These are phyloP conservation scores for Canavalia ensiformis DNA, from an alignment of 306 rosid genomes.

Conservation along the genomic window DNA sequence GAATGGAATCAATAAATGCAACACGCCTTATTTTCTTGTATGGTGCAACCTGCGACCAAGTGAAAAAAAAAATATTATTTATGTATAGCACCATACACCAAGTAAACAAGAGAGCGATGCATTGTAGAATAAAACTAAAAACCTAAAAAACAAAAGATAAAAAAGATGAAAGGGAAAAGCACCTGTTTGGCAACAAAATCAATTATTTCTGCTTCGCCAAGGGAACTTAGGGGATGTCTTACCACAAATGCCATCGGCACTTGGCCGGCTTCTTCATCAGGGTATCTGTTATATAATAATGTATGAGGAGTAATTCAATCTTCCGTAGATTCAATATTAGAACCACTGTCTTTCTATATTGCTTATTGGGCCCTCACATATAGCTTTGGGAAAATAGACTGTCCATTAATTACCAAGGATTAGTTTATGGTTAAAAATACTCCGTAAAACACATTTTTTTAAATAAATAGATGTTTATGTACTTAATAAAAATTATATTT, in stretches of 20 bases:
- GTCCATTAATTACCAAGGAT: too few relatives aligned
- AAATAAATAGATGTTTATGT: not conserved
- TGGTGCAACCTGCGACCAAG: conserved; percentile 62
- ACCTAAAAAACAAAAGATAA: not conserved
- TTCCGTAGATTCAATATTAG: too few relatives aligned
- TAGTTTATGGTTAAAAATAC: not conserved
- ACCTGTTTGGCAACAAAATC: conserved; percentile 72
- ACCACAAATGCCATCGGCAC: conserved; percentile 75
- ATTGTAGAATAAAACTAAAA: not conserved
- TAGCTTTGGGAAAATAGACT: too few relatives aligned
- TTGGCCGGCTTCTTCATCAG: conserved; percentile 82
- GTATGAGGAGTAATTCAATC: not conserved
- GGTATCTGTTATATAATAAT: conserved; percentile 54
- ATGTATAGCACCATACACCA: conserved; percentile 6
- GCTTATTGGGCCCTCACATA: too few relatives aligned
- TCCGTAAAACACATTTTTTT: not conserved
- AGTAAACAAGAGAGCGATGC: not conserved
- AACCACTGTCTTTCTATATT: too few relatives aligned
- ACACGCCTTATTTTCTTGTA: conserved; percentile 68
- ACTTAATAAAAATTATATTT: not conserved
- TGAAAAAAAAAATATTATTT: not conserved
- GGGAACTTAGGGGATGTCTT: conserved; percentile 53
- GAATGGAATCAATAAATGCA: conserved; percentile 56
- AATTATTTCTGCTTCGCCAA: conserved; percentile 54
- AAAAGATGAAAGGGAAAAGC: not conserved